Conservation (phyloP, 176 grass and related monocot species). For the Musa beccarii region DNA sequence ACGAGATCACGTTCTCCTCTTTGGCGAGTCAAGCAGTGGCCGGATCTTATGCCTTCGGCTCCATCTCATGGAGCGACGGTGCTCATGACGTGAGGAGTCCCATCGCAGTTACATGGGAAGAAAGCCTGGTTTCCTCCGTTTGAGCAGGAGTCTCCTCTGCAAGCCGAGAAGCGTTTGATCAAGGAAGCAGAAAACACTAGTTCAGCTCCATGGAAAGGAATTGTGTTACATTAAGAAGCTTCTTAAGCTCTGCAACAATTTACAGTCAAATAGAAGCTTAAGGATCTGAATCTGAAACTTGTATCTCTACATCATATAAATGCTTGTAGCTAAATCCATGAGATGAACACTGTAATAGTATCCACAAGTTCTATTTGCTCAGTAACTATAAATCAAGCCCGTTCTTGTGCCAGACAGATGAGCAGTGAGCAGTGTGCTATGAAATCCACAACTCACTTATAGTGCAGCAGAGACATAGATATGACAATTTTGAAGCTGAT, state of each 20-base stretch:
- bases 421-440: too few relatives aligned
- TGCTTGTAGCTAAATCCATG: background rate
- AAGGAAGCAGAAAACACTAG: background rate
- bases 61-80: constrained; percentile 32
- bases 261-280: background rate
- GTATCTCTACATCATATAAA: background rate
- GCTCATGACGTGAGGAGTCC: constrained; percentile 25
- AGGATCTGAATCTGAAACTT: background rate
- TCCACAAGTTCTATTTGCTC: background rate
- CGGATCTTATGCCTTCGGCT: constrained; percentile 18
- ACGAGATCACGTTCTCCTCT: constrained; percentile 45
- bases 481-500: too few relatives aligned
- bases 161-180: background rate
- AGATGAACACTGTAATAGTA: background rate
- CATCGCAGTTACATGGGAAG: constrained; percentile 2
- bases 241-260: background rate
- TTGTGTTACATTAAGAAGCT: background rate
- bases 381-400: background rate
- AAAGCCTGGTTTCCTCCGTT: constrained; percentile 18
- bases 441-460: too few relatives aligned
- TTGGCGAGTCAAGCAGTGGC: constrained; percentile 17
- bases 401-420: too few relatives aligned
- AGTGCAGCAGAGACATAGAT: too few relatives aligned
- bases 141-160: background rate
- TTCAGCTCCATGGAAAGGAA: background rate